These are phyloP conservation scores for Yamadazyma atmosphaerica DNA, from an alignment of 1,139 yeast species.

Conservation along the genomic window DNA sequence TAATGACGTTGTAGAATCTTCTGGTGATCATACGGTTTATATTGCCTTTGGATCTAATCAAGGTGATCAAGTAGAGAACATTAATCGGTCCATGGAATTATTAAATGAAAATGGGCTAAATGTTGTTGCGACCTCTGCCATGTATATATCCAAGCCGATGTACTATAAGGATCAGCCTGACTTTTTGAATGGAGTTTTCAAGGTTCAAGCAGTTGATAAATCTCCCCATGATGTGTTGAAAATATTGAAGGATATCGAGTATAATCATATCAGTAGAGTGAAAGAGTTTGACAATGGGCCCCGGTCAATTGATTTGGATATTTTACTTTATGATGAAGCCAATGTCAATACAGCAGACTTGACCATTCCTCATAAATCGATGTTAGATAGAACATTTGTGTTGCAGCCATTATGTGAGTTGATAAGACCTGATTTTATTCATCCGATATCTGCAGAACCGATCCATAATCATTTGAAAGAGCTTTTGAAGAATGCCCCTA, in stretches of 20 bases:
- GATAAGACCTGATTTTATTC: slow-evolving; percentile 59
- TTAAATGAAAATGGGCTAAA: slow-evolving; percentile 45
- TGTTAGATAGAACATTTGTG: slow-evolving; percentile 90
- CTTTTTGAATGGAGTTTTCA: slow-evolving; percentile 81
- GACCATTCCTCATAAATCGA: slow-evolving; percentile 80
- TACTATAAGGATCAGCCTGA: slow-evolving; percentile 77
- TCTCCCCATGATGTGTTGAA: slow-evolving; percentile 64
- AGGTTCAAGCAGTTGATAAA: slow-evolving; percentile 50
- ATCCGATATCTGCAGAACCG: slow-evolving; percentile 86
- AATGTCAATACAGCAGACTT: slow-evolving; percentile 57
- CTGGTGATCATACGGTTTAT: slow-evolving; percentile 53
- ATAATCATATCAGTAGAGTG: slow-evolving; percentile 64
- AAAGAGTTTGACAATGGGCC: slow-evolving; percentile 90
- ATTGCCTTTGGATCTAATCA: slow-evolving; percentile 89
- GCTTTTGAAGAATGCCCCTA: slow-evolving; percentile 39
- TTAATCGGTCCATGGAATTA: slow-evolving; percentile 54
- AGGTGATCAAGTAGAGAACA: slow-evolving; percentile 69
- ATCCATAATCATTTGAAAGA: slow-evolving; percentile 66
- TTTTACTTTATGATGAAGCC: slow-evolving; percentile 66
- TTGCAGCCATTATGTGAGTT: slow-evolving; percentile 85
- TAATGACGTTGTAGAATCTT: slow-evolving; percentile 16
- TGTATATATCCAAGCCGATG: slow-evolving; percentile 93
- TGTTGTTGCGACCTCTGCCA: slow-evolving; percentile 66
- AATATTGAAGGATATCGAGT: slow-evolving; percentile 74
- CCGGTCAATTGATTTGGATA: slow-evolving; percentile 85